Evolutionary conservation across 2,329 filamentous ascomycete genomes (phyloP).

Genomic region (Hypoxylon sp.): DNA sequence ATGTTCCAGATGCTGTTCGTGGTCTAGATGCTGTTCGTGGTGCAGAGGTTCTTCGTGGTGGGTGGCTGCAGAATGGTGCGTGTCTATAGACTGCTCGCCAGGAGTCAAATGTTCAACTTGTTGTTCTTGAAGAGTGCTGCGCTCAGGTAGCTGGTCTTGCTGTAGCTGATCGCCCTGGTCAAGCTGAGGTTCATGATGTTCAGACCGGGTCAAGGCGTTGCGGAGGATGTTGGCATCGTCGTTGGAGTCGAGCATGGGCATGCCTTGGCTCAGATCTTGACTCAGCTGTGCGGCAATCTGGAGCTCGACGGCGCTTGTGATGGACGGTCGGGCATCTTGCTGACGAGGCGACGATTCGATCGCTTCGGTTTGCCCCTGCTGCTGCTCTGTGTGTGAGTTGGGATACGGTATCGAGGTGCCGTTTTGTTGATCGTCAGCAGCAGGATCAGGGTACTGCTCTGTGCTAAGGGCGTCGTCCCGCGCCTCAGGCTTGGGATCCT

Average conservation of each 20-base stretch:
- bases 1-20: slow-evolving; percentile 32
- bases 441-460: slow-evolving; percentile 56
- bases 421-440: slow-evolving; percentile 54
- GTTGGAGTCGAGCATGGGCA: slow-evolving; percentile 55
- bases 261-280: slow-evolving; percentile 61
- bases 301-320: slow-evolving; percentile 60
- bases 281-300: slow-evolving; percentile 66
- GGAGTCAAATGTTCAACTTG: slow-evolving; percentile 25
- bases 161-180: slow-evolving; percentile 9
- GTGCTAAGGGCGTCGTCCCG: slow-evolving; percentile 43
- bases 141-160: slow-evolving; percentile 28
- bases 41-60: slow-evolving; percentile 33
- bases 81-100: slow-evolving; percentile 15
- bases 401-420: slow-evolving; percentile 52
- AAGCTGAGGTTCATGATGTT: slow-evolving; percentile 31
- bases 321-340: slow-evolving; percentile 51
- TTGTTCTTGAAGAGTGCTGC: slow-evolving; percentile 23
- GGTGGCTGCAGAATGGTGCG: slow-evolving; percentile 34
- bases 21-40: slow-evolving; percentile 27
- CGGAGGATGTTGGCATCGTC: slow-evolving; percentile 53
- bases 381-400: slow-evolving; percentile 38
- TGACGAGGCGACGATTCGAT: slow-evolving; percentile 50
- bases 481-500: slow-evolving; percentile 36
- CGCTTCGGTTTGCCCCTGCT: slow-evolving; percentile 45
- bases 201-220: slow-evolving; percentile 54